Evolutionary conservation across 208 protist species (phyloP), one percentile per base, ranked within the genome.

Genomic region (Crithidia thermophila): DNA sequence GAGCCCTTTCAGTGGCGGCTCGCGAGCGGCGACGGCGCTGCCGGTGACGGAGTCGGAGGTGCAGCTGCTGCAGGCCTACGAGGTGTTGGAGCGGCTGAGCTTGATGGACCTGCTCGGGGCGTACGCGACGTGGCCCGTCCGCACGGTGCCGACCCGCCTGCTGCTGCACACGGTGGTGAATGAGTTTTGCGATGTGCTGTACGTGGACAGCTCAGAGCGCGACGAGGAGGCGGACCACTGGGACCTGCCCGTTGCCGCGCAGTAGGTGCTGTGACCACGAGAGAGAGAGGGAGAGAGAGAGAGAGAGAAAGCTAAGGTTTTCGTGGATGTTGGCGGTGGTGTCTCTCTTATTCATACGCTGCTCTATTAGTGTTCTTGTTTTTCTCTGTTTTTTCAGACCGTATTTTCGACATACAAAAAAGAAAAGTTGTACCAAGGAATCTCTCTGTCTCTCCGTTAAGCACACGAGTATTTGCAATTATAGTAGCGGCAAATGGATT

Each of bases 141-240:
- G 78, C 13, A 53, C 71, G 11, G 77, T 91, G 21, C 82, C 85
- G 20, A 94, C 89, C 20, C 69, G 72, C 23, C 61, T 93, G 30
- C 79, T 95, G 60, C 66, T 95, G 25, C 90, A 95, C 67, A 61
- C 84, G 5, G 82, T 91, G 11, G 81, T 93, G 37, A 95, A 95
- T 70, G 82, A 90, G 61, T 93, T 95, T 63, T 79, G 77, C 27
- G 90, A 95, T 57, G 80, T 92, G 13, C 62, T 95, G 14, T 66
- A 84, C 40, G 71, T 90, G 42, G 33, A 66, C 47, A 67, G 61
- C 55, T 46, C 45, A 1, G 39, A 59, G 39, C 63, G 55, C 7
- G 40, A 45, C 5, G 66, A 50, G 33, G 55, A 40, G 39, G 46
- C n/a, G 8, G 57, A 72, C 20, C 67, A 65, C 39, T 71, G 64